A percentile compares a stretch with the other conserved stretches of the same genome.
Conservation (phyloP, 2,329 filamentous ascomycete species). For the Neocatenulostroma microsporum region DNA sequence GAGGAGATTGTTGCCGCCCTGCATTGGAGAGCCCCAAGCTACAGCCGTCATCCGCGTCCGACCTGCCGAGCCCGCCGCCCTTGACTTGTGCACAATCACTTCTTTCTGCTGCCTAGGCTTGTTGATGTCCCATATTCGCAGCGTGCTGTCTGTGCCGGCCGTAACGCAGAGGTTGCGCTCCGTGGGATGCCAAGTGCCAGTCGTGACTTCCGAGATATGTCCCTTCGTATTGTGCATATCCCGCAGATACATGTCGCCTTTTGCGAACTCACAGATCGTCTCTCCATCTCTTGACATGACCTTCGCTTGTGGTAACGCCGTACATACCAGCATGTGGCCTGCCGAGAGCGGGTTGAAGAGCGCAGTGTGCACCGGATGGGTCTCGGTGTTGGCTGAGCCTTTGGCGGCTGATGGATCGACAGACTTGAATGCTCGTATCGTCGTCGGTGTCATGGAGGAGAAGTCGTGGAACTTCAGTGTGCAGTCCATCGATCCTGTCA, state of each 20-base stretch:
- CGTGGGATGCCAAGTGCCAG: conserved; percentile 82
- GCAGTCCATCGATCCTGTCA: conserved; percentile 88
- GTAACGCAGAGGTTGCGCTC: conserved; percentile 81
- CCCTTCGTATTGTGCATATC: conserved; percentile 98
- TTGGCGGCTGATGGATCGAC: conserved; percentile 80
- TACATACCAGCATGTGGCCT: conserved; percentile 73
- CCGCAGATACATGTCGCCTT: conserved; percentile 95
- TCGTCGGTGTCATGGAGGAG: conserved; percentile 89
- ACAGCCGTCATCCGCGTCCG: conserved; percentile 91
- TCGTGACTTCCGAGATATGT: conserved; percentile 84
- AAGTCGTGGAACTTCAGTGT: conserved; percentile 92
- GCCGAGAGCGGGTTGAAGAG: conserved; percentile 79
- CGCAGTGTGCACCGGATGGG: conserved; percentile 79
- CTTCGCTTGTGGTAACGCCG: conserved; percentile 82
- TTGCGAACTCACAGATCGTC: conserved; percentile 76
- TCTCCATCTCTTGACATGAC: conserved; percentile 86
- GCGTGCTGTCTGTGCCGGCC: conserved; percentile 86
- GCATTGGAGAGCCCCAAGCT: conserved; percentile 68
- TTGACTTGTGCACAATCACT: conserved; percentile 92
- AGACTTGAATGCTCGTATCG: conserved; percentile 85
- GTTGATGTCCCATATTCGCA: conserved; percentile 96
- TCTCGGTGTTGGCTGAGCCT: conserved; percentile 63
- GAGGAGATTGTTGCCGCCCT: conserved; percentile 71
- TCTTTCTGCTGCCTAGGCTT: conserved; percentile 83
- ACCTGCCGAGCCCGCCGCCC: conserved; percentile 76